Base-by-base conservation (phyloP, 176 grass and related monocot genomes). In the Oryza meyeriana region DNA sequence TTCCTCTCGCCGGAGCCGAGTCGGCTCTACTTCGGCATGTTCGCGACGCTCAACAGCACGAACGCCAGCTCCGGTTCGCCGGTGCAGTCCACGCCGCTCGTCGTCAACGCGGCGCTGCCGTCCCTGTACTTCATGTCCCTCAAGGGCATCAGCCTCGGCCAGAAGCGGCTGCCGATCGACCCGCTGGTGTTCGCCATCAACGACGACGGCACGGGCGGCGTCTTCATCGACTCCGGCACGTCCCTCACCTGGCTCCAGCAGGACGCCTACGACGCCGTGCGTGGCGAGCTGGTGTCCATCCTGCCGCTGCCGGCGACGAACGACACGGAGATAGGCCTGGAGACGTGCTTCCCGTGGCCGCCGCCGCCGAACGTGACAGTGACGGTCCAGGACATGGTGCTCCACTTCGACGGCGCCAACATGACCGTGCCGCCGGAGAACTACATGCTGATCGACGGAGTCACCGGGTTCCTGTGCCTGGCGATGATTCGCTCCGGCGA, bases 291-390 rank as follows among this genome's bases (percentile, higher is more conserved):
- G 24, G 40, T 72, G 69, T 14, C 69, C 12, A 5, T 45, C 25
- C n/a, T 72, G 2, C 36, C n/a, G 69, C 40, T 72, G 6, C 69
- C 25, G 69, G 25, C 40, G 25, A 16, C 26, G 69, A 72, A 72
- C 25, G 69, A 47, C 40, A 72, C 69, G 12, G 26, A 26, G 31
- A 79, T 68, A 2, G 77, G 77, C 5, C 77, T 79, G 17, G 77
- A 79, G 38, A 63, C 64, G 20, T 79, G 77, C 77, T 79, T 79
- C 59, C 41, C 77, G 26, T 68, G 40, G 63, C 77, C 77, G 28
- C 64, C 77, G 24, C 61, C 39, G 4, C 42, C 41, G 17, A 66
- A 47, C 69, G 40, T 64, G 77, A 33, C 63, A 1, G 40, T 79
- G 27, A 72, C 40, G 5, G 8, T 72, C 12, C 69, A 39, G 40